Evolutionary conservation across 257 asterid species (phyloP).

Genomic region (Solanum virginianum): DNA sequence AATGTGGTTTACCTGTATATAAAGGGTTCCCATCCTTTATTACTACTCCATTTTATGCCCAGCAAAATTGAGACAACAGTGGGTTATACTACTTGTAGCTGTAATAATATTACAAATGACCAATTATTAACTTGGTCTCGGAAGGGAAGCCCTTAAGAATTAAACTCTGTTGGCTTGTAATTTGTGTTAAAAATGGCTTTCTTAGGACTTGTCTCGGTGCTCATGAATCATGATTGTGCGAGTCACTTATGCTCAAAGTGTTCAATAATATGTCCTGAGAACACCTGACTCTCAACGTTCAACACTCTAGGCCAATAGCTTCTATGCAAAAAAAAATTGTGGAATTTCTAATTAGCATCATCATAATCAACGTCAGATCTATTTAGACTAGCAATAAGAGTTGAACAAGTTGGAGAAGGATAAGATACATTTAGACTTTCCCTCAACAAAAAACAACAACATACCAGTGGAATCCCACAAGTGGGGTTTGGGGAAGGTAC

Average conservation of each 20-base stretch:
- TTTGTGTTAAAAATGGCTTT: not conserved
- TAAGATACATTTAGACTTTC: too few species aligned
- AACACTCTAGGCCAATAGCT: not conserved
- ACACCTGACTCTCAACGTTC: not conserved
- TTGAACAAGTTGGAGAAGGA: not conserved
- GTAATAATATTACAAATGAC: not conserved
- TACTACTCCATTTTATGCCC: constrained; percentile 1
- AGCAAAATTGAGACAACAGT: not conserved
- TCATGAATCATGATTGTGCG: not conserved
- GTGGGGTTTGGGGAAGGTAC: rapidly evolving
- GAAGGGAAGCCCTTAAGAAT: not conserved
- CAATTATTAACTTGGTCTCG: not conserved
- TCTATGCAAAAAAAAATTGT: not conserved
- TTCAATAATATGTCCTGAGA: not conserved
- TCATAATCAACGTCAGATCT: not conserved
- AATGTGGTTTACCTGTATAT: not conserved
- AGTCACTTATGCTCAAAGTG: not conserved
- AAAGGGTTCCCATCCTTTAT: not conserved
- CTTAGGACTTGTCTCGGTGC: not conserved
- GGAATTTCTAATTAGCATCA: not conserved
- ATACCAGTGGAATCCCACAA: too few species aligned
- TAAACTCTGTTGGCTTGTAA: not conserved
- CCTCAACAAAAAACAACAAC: too few species aligned
- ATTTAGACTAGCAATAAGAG: not conserved
- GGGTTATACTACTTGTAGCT: not conserved